Percentiles rank a stretch among this genome's conserved stretches.
These are phyloP conservation scores for Dactylellina parvicollis DNA, from an alignment of 2,329 filamentous ascomycete species.

Conservation along the genomic window DNA sequence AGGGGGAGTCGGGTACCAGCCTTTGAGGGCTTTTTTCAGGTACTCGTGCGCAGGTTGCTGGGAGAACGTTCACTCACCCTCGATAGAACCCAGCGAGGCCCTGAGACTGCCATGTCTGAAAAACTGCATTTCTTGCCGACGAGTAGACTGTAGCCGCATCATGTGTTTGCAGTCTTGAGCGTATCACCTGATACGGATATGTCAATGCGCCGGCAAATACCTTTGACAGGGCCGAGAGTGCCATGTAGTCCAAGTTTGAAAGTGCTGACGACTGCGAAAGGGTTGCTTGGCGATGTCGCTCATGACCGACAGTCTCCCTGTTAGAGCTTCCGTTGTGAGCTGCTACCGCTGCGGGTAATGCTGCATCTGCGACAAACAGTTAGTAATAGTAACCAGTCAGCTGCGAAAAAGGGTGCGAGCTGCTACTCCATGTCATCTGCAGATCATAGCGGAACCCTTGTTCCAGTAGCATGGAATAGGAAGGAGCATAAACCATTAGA, in stretches of 20 bases:
- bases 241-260: slow-evolving; percentile 72
- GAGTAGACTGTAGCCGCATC: slow-evolving; percentile 79
- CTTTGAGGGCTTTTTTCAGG: slow-evolving; percentile 5
- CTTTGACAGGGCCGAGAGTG: slow-evolving; percentile 82
- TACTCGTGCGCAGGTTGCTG: slow-evolving; percentile 13
- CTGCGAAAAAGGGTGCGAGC: slow-evolving; percentile 34
- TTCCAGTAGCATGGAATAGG: slow-evolving; percentile 48
- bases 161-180: slow-evolving; percentile 89
- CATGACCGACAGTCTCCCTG: slow-evolving; percentile 23
- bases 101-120: slow-evolving; percentile 80
- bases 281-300: slow-evolving; percentile 65
- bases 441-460: slow-evolving; percentile 48
- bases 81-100: slow-evolving; percentile 88
- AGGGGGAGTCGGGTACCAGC: slow-evolving; percentile 28
- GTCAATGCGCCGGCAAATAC: slow-evolving; percentile 87
- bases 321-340: slow-evolving; percentile 33
- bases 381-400: slow-evolving; percentile 32
- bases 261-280: slow-evolving; percentile 33
- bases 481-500: slow-evolving; percentile 45
- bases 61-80: slow-evolving; percentile 65
- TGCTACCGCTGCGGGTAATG: slow-evolving; percentile 11
- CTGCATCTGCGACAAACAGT: slow-evolving; percentile 40
- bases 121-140: slow-evolving; percentile 75
- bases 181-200: slow-evolving; percentile 93
- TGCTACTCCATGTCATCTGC: slow-evolving; percentile 11